A percentile compares a stretch with the other conserved stretches of the same genome.
Evolutionary conservation across 116 monocot species (phyloP).

Genomic region (Thalassia testudinum): DNA sequence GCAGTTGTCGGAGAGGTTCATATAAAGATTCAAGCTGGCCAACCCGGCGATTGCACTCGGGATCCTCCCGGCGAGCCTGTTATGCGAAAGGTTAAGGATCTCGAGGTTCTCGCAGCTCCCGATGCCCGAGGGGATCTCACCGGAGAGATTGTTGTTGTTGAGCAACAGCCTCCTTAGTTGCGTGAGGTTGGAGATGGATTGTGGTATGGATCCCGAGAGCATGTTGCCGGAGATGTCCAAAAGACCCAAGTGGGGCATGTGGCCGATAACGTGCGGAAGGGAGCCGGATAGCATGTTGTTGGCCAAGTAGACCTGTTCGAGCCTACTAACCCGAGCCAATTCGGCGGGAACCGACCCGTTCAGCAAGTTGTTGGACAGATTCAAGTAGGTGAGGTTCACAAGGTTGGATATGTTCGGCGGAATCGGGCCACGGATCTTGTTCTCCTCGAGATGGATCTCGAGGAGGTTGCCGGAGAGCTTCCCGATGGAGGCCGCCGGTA

Average conservation of each 20-base stretch:
- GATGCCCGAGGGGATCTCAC: constrained; percentile 44
- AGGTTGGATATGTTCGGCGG: constrained; percentile 58
- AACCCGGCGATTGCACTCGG: constrained; percentile 38
- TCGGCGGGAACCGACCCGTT: constrained; percentile 69
- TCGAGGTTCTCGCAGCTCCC: constrained; percentile 50
- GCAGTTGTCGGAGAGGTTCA: constrained; percentile 61
- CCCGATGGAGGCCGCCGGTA: constrained; percentile 30
- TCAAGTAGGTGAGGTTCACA: constrained; percentile 66
- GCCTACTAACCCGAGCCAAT: constrained; percentile 23
- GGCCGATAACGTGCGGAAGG: constrained; percentile 45
- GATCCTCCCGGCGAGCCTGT: constrained; percentile 46
- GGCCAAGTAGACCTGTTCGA: constrained; percentile 44
- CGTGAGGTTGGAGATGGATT: constrained; percentile 30
- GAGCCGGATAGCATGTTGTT: constrained; percentile 55
- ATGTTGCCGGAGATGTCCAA: constrained; percentile 55
- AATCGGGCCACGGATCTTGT: constrained; percentile 44
- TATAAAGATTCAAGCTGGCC: constrained; percentile 45
- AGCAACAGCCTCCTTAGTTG: constrained; percentile 53
- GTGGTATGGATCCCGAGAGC: constrained; percentile 52
- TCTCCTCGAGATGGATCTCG: constrained; percentile 59
- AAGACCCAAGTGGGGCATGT: constrained; percentile 34
- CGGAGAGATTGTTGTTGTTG: constrained; percentile 53
- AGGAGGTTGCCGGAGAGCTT: constrained; percentile 25
- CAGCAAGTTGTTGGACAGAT: constrained; percentile 62
- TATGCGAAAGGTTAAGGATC: constrained; percentile 68